A percentile compares a stretch with the other conserved stretches of the same genome.
phyloP scores from a whole-genome alignment of 768 basidiomycete species.

The Lenzites betulinus region DNA sequence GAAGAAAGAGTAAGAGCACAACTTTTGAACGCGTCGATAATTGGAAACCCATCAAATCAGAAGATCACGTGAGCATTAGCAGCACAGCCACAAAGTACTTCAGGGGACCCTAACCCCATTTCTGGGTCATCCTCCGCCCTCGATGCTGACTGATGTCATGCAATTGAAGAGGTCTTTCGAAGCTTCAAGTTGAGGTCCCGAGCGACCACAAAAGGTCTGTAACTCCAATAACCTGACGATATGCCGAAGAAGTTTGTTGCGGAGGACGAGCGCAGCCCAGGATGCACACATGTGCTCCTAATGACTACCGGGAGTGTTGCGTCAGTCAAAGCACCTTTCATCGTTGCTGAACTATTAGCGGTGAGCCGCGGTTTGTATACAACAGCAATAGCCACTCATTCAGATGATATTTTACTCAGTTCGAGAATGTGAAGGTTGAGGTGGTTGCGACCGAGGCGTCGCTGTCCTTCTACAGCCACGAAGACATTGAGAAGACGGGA shows the following conservation, averaged over 20 bases:
- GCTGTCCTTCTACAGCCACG: conserved; percentile 70
- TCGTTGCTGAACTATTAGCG: conserved; percentile 71
- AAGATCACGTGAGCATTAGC: conserved; percentile 4
- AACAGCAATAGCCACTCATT: background rate
- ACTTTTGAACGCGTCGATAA: conserved; percentile 13
- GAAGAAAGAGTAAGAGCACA: background rate
- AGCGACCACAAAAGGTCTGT: background rate
- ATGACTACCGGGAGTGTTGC: conserved; percentile 96
- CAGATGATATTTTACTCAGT: conserved; percentile 43
- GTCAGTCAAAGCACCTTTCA: conserved; percentile 89
- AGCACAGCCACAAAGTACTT: conserved; percentile 7
- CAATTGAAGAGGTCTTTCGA: background rate
- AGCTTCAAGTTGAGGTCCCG: background rate
- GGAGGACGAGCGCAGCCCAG: conserved; percentile 32
- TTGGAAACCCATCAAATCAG: conserved; percentile 19
- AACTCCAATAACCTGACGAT: background rate
- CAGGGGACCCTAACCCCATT: conserved; percentile 6
- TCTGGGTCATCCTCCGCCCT: background rate
- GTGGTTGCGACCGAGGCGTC: conserved; percentile 82
- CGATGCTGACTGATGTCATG: background rate
- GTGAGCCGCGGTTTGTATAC: conserved; percentile 42
- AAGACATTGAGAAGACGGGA: conserved; percentile 51
- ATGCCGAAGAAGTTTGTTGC: conserved; percentile 24
- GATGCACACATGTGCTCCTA: conserved; percentile 68
- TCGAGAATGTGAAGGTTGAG: conserved; percentile 73